Base-by-base conservation (phyloP, 345 rosid species). In the Syzygium jambos region DNA sequence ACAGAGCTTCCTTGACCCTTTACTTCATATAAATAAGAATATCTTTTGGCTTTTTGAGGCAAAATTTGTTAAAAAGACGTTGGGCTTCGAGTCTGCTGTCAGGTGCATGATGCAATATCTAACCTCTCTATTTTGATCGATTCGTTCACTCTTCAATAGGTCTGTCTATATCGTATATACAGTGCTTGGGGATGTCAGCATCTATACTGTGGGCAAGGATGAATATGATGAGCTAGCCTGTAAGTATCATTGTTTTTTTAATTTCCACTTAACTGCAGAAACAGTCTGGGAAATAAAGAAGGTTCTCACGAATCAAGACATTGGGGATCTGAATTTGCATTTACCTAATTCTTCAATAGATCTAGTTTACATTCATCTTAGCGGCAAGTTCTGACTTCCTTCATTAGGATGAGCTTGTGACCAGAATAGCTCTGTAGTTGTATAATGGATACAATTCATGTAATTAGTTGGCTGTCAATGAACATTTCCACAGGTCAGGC, bases 201-300 rank as follows among this genome's bases (percentile, higher is more conserved):
- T 98, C 89, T 96, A 89, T 90, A 93, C 92, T 87, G 98, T 95
- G 89, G 99, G 99, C 87, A 98, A 98, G 93, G 99, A 98, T 89
- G 97, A 94, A 87, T 98, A 98, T 85, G 99, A 98, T 92, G 99
- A 96, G 89, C 99, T 98, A 92, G 99, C 98, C 73, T 94, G 98
- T 96, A 91, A 94, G 99, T 90, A 84, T 84, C 52, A 22, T 30
- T 43, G 88, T 85, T n/a, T 77, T 84, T 29, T 29, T 17, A 52
- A 63, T 34, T 87, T 43, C 61, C 19, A 29, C 46, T 29, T 52
- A 56, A 29, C 82, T 59, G 34, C 16, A 16, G 59, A 29, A 84
- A 55, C 41, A 52, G 13, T 84, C 46, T 29, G 80, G 46, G 49
- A 73, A 73, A 73, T 6, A 73, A 73, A 73, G 27, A 38, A 34